Base-by-base conservation (phyloP, 495 filamentous ascomycete species). In the Penicillium cinerascens region DNA sequence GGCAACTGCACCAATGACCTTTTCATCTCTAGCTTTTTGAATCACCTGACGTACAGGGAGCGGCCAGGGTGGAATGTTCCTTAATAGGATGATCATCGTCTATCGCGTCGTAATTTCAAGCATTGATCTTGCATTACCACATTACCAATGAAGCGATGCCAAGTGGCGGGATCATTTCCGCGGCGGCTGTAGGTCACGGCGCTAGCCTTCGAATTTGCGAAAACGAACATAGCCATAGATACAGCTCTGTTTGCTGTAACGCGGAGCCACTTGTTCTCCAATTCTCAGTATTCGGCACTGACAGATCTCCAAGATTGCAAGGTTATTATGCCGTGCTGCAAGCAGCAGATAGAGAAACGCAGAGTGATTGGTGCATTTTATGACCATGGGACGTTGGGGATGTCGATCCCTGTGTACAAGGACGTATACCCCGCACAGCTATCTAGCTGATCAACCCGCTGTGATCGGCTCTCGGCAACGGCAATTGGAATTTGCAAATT, bases 361-460 rank as follows among this genome's bases (percentile, higher is more conserved):
- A 6, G 26, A 10, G 11, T 29, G 5, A 29, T 6, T 29, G 26
- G 26, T 10, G 26, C 5, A 4, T 29, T 29, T 1, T 3, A 29
- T 9, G 26, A 29, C 7, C 26, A 9, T 6, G 11, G 26, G 26
- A 29, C 26, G 26, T n/a, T 29, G 2, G 1, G 7, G 36, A 41
- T 21, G 20, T 27, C 18, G 5, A 25, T 46, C n/a, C n/a, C 16
- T 27, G 21, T 35, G 35, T 18, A 18, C 44, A 29, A 17, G 22
- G 39, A 39, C 44, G 23, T 49, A 52, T 52, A 61, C 61, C 61
- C 61, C 61, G 61, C 61, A 55, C 48, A 51, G 39, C 42, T 15
- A 23, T 41, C 23, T 27, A 7, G 10, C 13, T 9, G 42, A 51
- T 42, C 45, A 58, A 46, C 51, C 47, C 54, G 51, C 60, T 45